These are phyloP conservation scores for Stephania cephalantha DNA, from an alignment of 164 flowering plant genomes.

Conservation along the genomic window DNA sequence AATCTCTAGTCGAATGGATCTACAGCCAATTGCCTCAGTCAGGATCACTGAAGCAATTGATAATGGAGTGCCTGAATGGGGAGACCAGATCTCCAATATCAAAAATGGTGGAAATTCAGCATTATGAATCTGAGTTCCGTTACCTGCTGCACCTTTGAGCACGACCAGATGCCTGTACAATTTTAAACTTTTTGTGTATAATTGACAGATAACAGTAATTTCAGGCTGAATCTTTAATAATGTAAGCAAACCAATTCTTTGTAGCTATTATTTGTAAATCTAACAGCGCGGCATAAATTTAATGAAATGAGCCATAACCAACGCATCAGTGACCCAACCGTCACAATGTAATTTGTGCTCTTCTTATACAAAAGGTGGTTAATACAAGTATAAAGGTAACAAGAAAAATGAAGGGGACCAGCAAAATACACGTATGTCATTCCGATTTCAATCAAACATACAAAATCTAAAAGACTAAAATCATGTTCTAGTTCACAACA, in stretches of 20 bases:
- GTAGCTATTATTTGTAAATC: not conserved
- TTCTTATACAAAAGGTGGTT: not conserved
- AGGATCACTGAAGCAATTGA: constrained; percentile 48
- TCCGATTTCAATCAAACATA: not conserved
- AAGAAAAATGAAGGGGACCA: not conserved
- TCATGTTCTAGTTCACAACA: not conserved
- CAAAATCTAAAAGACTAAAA: not conserved
- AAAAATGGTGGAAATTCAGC: constrained; percentile 61
- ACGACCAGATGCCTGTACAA: not conserved
- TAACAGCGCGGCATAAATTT: no score
- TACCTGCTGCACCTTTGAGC: constrained; percentile 44
- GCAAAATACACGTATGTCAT: not conserved
- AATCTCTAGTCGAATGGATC: constrained; percentile 85
- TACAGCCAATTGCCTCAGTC: constrained; percentile 77
- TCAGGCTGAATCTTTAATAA: not conserved
- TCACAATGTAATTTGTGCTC: not conserved
- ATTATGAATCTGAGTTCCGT: constrained; percentile 78
- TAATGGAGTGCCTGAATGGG: constrained; percentile 63
- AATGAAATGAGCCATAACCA: no score
- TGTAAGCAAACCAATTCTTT: not conserved
- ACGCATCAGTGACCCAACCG: not conserved
- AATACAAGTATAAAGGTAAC: not conserved
- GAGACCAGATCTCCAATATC: constrained; percentile 34
- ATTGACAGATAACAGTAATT: not conserved
- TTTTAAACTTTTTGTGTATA: not conserved